A percentile compares a stretch with the other conserved stretches of the same genome.
phyloP scores from a whole-genome alignment of 1,284 basidiomycete species.

The Moniliella sp. region DNA sequence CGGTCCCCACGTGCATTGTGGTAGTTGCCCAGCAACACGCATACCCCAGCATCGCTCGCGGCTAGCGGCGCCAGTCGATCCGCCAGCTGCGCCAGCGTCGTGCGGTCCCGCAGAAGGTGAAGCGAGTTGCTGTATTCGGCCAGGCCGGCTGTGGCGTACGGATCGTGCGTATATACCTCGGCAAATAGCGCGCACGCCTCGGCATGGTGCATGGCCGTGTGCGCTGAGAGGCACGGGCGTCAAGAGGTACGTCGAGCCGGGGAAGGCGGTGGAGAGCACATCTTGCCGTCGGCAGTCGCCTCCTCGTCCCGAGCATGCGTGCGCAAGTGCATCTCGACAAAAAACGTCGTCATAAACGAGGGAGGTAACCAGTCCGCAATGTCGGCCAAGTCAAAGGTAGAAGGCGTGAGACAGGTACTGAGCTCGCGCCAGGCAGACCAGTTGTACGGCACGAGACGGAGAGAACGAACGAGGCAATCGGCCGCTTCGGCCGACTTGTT shows the following conservation, averaged over 20 bases:
- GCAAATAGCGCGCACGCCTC: constrained; percentile 7
- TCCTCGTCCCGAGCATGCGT: constrained; percentile 43
- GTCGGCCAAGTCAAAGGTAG: constrained; percentile 5
- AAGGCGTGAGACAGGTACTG: constrained; percentile 17
- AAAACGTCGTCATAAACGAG: constrained; percentile 54
- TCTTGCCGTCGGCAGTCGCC: constrained; percentile 16
- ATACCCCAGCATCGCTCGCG: constrained; percentile 42
- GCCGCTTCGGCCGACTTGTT: constrained; percentile 47
- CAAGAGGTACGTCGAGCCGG: constrained; percentile 63
- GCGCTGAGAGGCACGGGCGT: constrained; percentile 9
- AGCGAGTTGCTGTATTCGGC: constrained; percentile 92
- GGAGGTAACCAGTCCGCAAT: constrained; percentile 47
- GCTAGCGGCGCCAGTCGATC: constrained; percentile 38
- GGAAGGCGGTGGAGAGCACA: constrained; percentile 56
- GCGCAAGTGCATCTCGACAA: constrained; percentile 68
- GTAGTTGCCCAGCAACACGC: constrained; percentile 87
- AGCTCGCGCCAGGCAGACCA: constrained; percentile 62
- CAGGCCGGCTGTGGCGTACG: constrained; percentile 76
- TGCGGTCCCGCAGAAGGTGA: constrained; percentile 71
- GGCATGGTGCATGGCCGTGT: constrained; percentile 7
- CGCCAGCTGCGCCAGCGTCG: constrained; percentile 72
- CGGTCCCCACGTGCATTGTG: constrained; percentile 80
- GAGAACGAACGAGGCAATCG: constrained; percentile 55
- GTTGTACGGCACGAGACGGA: constrained; percentile 69
- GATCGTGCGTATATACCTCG: constrained; percentile 43